These are phyloP conservation scores for Ustilago cynodontis DNA, from an alignment of 1,284 basidiomycete species.

Conservation along the genomic window DNA sequence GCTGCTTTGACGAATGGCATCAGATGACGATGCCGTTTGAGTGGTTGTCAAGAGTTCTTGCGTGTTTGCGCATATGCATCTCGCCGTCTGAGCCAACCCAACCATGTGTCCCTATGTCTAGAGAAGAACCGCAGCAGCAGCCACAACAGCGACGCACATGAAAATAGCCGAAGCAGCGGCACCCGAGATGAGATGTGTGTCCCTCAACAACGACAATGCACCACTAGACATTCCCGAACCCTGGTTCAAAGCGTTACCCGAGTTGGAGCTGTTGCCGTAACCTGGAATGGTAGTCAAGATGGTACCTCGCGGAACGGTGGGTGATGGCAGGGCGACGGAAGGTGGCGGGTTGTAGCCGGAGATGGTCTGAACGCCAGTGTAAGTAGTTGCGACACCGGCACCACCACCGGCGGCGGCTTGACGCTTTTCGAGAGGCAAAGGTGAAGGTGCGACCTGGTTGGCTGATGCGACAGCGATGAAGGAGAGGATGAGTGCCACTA, in stretches of 20 bases:
- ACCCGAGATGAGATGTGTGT: slow-evolving; percentile 25
- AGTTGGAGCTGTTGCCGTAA: slow-evolving; percentile 43
- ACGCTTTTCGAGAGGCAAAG: slow-evolving; percentile 3
- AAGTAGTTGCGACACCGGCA: slow-evolving; percentile 47
- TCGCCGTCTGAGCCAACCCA: background rate
- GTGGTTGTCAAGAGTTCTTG: too few relatives aligned
- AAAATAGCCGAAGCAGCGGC: slow-evolving; percentile 24
- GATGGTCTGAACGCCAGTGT: slow-evolving; percentile 54
- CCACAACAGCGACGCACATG: slow-evolving; percentile 23
- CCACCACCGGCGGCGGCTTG: slow-evolving; percentile 61
- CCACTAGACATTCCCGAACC: slow-evolving; percentile 33
- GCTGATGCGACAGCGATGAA: slow-evolving; percentile 35
- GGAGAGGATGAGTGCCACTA: slow-evolving; percentile 41
- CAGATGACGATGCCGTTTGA: too few relatives aligned
- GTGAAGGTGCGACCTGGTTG: slow-evolving; percentile 1
- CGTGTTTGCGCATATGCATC: too few relatives aligned
- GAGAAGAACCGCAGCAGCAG: slow-evolving; percentile 35
- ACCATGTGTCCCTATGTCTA: background rate
- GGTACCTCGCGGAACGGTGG: slow-evolving; percentile 46
- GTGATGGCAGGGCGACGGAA: slow-evolving; percentile 23
- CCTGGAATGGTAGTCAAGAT: slow-evolving; percentile 55
- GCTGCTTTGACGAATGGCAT: too few relatives aligned
- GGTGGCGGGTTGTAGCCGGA: slow-evolving; percentile 58
- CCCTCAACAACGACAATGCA: slow-evolving; percentile 30
- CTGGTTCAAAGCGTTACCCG: slow-evolving; percentile 21